Base-by-base conservation (phyloP, 176 grass and related monocot genomes). In the Pontederia crassipes region DNA sequence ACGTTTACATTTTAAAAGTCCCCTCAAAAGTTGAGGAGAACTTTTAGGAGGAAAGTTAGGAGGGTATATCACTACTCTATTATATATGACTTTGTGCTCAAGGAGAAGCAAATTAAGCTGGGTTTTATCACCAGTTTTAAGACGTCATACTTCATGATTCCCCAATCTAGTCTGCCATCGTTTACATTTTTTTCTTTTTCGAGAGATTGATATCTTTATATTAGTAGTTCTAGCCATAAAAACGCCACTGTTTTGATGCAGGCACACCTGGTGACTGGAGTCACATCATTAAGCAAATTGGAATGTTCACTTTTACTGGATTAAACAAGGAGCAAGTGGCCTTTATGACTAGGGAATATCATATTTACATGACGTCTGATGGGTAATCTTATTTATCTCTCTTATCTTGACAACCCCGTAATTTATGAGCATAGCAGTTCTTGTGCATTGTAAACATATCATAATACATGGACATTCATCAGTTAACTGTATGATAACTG, bases 321-420 rank as follows among this genome's bases (percentile, higher is more conserved):
- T 87, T 98, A 65, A 98, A 81, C 49, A 89, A 71, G 26, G 79
- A 92, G 56, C 93, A 98, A 89, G 88, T 98, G 48, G 74, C 68
- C 26, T 98, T 98, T 72, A 98, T 98, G 93, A 98, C 79, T 14
- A 72, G 80, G 27, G 87, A 98, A 61, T 92, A 81, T 73, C 84
- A 98, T 71, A 89, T 98, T 77, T 98, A 98, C 74, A 89, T 98
- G 93, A 98, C 93, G 70, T 85, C 93, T 48, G 93, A 98, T 81
- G 93, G 93, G 93, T 92, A 92, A 83, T 71, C 73, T 8, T 57
- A 58, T 67, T 63, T 64, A 55, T 52, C 28, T 57, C 28, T 24
- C 13, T 16, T 26, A 59, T 59, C 13, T 32, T 46, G 45, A 18
- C 26, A 50, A 11, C 63, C 57, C 52, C 26, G 9, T 15, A 76